Percentiles rank a stretch among this genome's conserved stretches.
These are phyloP conservation scores for Phaffomyces opuntiae DNA, from an alignment of 805 yeast species.

Conservation along the genomic window DNA sequence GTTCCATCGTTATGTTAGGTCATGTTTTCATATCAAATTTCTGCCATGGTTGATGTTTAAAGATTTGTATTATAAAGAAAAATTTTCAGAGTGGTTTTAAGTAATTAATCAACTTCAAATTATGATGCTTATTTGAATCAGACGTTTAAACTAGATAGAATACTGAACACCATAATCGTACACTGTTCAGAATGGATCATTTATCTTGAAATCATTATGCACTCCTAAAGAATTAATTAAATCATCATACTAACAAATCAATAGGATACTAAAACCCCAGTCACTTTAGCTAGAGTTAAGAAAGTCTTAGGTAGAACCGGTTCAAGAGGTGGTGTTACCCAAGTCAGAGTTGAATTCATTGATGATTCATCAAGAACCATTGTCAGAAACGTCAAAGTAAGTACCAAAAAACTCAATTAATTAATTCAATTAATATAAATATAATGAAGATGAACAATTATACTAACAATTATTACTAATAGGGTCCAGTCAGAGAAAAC, in stretches of 20 bases:
- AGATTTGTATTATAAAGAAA: no score
- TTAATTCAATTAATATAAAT: neutral
- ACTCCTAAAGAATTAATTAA: neutral
- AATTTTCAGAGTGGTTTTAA: no score
- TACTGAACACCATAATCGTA: no score
- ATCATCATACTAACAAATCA: conserved; percentile 1
- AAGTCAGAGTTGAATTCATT: conserved; percentile 94
- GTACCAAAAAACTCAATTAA: conserved; percentile 1
- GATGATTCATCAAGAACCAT: conserved; percentile 93
- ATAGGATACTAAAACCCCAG: conserved; percentile 42
- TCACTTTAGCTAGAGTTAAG: conserved; percentile 98
- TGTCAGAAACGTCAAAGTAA: conserved; percentile 85
- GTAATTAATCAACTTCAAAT: no score
- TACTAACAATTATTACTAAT: conserved; percentile 8
- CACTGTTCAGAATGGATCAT: no score
- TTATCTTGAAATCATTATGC: neutral
- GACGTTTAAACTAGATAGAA: no score
- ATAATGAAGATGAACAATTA: neutral
- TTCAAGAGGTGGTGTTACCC: conserved; percentile 99
- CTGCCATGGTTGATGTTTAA: no score
- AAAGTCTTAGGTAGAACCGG: conserved; percentile 99
- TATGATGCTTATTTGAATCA: no score
- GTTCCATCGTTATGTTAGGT: no score
- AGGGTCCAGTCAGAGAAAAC: conserved; percentile 94
- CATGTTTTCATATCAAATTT: neutral